A percentile compares a stretch with the other conserved stretches of the same genome.
Evolutionary conservation across 1,284 basidiomycete species (phyloP).

Genomic region (Schizophyllum amplum): DNA sequence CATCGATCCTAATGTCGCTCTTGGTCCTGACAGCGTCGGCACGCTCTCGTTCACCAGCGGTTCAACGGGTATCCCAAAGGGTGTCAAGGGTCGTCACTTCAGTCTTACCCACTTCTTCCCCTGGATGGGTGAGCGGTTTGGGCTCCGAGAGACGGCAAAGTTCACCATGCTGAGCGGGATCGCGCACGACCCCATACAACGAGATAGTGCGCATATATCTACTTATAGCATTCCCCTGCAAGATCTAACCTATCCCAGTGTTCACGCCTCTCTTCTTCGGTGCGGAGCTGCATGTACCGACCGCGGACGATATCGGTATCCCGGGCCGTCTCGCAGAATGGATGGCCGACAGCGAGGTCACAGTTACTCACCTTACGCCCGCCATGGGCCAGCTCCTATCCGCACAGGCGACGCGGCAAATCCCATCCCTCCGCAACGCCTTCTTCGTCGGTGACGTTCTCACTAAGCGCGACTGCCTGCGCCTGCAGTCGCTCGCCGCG

Average conservation of each 20-base stretch:
- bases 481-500: constrained; percentile 87
- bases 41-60: constrained; percentile 97
- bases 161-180: constrained; percentile 99
- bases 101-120: constrained; percentile 99
- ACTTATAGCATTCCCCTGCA: background rate
- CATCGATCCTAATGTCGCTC: constrained; percentile 70
- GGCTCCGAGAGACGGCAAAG: constrained; percentile 66
- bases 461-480: constrained; percentile 96
- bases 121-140: constrained; percentile 95
- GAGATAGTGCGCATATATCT: constrained; percentile 73
- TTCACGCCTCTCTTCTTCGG: constrained; percentile 99
- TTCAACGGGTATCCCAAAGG: constrained; percentile 97
- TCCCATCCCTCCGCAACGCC: constrained; percentile 82
- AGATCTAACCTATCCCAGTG: constrained; percentile 42
- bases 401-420: constrained; percentile 89
- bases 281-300: constrained; percentile 92
- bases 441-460: constrained; percentile 99
- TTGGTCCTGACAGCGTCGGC: constrained; percentile 93
- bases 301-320: constrained; percentile 95
- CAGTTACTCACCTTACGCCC: constrained; percentile 96
- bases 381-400: constrained; percentile 99
- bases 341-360: constrained; percentile 91
- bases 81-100: constrained; percentile 92
- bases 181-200: constrained; percentile 98
- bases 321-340: constrained; percentile 96